These are phyloP conservation scores for Scheffersomyces lignosus DNA, from an alignment of 805 yeast species.

Conservation along the genomic window DNA sequence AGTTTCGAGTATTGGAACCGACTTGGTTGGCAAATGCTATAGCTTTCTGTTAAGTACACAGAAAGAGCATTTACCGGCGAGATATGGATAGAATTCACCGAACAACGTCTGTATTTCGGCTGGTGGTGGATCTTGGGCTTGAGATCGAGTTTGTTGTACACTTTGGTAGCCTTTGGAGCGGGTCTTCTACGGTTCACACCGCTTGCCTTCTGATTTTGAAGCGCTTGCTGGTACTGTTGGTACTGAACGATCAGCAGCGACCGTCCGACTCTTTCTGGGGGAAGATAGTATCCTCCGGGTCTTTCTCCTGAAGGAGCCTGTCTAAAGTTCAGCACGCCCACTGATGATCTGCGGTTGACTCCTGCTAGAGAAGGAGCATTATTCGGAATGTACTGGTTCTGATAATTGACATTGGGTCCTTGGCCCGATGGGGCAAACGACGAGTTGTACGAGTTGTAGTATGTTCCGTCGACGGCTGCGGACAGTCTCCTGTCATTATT, in stretches of 20 bases:
- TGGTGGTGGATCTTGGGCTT: slow-evolving; percentile 59
- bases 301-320: slow-evolving; percentile 6
- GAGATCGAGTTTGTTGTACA: slow-evolving; percentile 50
- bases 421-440: slow-evolving; percentile 4
- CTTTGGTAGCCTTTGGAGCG: slow-evolving; percentile 49
- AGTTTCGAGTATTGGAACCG: slow-evolving; percentile 77
- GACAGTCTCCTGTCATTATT: slow-evolving; percentile 42
- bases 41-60: slow-evolving; percentile 73
- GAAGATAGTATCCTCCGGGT: slow-evolving; percentile 11
- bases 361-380: slow-evolving; percentile 9
- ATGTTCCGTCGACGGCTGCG: slow-evolving; percentile 34
- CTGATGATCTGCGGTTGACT: too few relatives aligned
- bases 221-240: slow-evolving; percentile 31
- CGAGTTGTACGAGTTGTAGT: slow-evolving; percentile 19
- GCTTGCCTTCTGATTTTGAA: slow-evolving; percentile 21
- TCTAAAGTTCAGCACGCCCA: neutral
- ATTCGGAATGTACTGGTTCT: slow-evolving; percentile 10
- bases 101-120: slow-evolving; percentile 72
- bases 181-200: slow-evolving; percentile 15
- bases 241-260: slow-evolving; percentile 36
- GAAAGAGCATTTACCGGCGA: slow-evolving; percentile 85
- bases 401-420: slow-evolving; percentile 1
- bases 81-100: slow-evolving; percentile 59
- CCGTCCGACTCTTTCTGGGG: slow-evolving; percentile 17
- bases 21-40: slow-evolving; percentile 76